phyloP scores from a whole-genome alignment of 2,329 filamentous ascomycete genomes.

The Proliferodiscus dingleyae region DNA sequence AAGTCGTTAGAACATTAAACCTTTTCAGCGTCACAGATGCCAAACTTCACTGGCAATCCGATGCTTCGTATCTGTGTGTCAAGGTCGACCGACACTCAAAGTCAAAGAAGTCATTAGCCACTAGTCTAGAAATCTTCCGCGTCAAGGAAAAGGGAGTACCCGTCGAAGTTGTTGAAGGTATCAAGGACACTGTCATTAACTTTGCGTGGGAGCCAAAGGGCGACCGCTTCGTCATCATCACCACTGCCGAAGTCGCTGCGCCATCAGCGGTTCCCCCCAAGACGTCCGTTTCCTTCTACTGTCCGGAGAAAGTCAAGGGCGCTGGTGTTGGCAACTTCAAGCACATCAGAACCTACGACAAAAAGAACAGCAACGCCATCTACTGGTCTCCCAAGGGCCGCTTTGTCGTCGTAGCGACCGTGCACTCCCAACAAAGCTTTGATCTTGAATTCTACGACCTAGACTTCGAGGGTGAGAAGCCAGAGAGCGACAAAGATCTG shows the following conservation, averaged over 20 bases:
- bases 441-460: constrained; percentile 98
- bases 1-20: constrained; percentile 90
- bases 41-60: constrained; percentile 98
- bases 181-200: constrained; percentile 99
- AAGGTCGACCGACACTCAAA: constrained; percentile 99
- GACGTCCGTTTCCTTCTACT: constrained; percentile 93
- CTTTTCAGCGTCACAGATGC: constrained; percentile 97
- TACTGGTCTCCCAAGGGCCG: constrained; percentile 97
- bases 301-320: constrained; percentile 89
- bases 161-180: constrained; percentile 93
- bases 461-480: constrained; percentile 96
- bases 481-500: constrained; percentile 87
- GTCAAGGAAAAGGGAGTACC: constrained; percentile 96
- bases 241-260: constrained; percentile 75
- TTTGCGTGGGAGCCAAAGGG: constrained; percentile 99
- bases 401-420: constrained; percentile 90
- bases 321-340: constrained; percentile 85
- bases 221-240: constrained; percentile 95
- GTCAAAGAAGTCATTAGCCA: constrained; percentile 96
- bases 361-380: constrained; percentile 99
- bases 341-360: constrained; percentile 89
- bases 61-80: constrained; percentile 89
- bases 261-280: constrained; percentile 83
- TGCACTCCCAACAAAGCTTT: constrained; percentile 87
- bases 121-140: constrained; percentile 97